Evolutionary conservation across 202 grass and related monocot species (phyloP).

Genomic region (Cymbopogon flexuosus): DNA sequence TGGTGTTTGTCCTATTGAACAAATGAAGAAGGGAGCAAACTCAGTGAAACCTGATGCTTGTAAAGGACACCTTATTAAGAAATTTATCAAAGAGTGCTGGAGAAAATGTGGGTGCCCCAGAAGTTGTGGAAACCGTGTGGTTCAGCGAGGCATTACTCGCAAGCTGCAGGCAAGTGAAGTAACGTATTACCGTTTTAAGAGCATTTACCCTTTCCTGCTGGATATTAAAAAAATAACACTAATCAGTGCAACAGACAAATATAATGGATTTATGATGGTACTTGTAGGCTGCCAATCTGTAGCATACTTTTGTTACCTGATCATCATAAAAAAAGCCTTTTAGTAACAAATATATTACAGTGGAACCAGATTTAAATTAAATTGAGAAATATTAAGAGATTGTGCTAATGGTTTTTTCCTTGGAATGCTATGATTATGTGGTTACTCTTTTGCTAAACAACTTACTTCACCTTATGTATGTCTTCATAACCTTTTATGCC

Average conservation of each 20-base stretch:
- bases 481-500: conserved; percentile 4
- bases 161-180: conserved; percentile 57
- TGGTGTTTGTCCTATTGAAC: conserved; percentile 54
- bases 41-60: conserved; percentile 47
- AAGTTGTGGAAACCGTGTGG: conserved; percentile 80
- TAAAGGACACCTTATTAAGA: conserved; percentile 62
- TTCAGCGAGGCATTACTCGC: conserved; percentile 71
- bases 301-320: not conserved
- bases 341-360: no score
- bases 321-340: not conserved
- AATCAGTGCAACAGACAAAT: not conserved
- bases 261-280: not conserved
- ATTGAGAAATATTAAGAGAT: no score
- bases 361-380: no score
- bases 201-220: conserved; percentile 5
- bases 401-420: not conserved
- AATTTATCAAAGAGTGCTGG: conserved; percentile 98
- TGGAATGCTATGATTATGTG: not conserved
- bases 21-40: conserved; percentile 41
- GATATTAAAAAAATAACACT: conserved; percentile 9
- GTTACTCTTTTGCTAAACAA: not conserved
- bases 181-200: not conserved
- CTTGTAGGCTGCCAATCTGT: not conserved
- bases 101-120: conserved; percentile 70
- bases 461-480: not conserved